Evolutionary conservation across 164 flowering plant species (phyloP), one percentile per base, ranked within the genome.

Genomic region (Buxus sempervirens): DNA sequence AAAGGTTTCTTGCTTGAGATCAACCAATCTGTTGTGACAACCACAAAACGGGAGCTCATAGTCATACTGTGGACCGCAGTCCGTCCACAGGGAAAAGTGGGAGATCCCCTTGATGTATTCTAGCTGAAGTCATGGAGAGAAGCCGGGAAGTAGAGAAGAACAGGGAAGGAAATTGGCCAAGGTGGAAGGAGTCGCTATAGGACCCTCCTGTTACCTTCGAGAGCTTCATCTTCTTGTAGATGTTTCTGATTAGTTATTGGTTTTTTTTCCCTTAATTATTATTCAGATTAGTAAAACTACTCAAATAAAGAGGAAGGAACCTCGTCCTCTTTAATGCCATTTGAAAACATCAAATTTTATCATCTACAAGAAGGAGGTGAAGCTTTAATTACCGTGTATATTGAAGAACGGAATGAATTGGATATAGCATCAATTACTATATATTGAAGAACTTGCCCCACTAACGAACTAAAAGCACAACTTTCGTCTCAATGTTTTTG

Each of bases 131-230:
- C 24, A 59, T 59, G 54, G 74, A 67, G 66, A 60, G 2, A 14
- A 54, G 61, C 22, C 42, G 68, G 58, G 54, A 56, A 58, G 20
- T 14, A 54, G 78, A 49, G 4, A 69, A 55, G 66, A 57, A 25
- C 25, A 74, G 41, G 42, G 69, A 27, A 5, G 41, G 56, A 4
- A 64, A 20, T 4, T 20, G 53, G 41, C 58, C 64, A 12, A 70
- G 57, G 26, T 56, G 62, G 12, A 75, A 63, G 19, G 90, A 86
- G 72, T 84, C 84, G 5, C 76, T 86, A 1, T 87, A 86, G 59
- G 83, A 87, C 58, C 91, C 91, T 36, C 83, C 76, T 32, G 91
- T 87, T 24, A 85, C 91, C 1, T 72, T 87, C 63, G 91, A 87
- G 49, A 85, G 91, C 54, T 87, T 87, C 74, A 87, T 87, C 36